A percentile compares a stretch with the other conserved stretches of the same genome.
Evolutionary conservation across 1,139 yeast genomes (phyloP).

Genomic region (Candida sp.): DNA sequence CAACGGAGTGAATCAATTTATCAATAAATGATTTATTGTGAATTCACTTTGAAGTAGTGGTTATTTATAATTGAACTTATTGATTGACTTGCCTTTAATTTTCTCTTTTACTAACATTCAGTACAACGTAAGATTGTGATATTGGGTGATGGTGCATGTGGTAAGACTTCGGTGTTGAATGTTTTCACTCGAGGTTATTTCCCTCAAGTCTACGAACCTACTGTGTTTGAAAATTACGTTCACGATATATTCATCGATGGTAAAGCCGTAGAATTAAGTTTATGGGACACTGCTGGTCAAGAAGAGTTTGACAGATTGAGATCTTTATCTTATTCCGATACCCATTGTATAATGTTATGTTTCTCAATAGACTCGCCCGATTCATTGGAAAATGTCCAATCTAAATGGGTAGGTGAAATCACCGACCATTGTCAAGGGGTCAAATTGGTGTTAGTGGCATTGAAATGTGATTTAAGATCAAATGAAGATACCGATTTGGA

Average conservation of each 20-base stretch:
- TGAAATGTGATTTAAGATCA: conserved; percentile 88
- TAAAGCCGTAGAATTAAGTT: conserved; percentile 84
- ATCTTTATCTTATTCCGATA: conserved; percentile 87
- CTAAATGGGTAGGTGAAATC: conserved; percentile 94
- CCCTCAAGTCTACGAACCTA: conserved; percentile 98
- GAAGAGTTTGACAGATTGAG: conserved; percentile 95
- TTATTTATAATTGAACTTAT: too few relatives aligned
- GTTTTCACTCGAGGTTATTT: conserved; percentile 97
- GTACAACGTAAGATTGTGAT: conserved; percentile 92
- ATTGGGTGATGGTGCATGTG: conserved; percentile 93
- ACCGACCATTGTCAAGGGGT: conserved; percentile 98
- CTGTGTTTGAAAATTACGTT: conserved; percentile 96
- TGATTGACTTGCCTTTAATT: too few relatives aligned
- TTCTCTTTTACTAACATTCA: conserved; percentile 7
- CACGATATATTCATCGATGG: conserved; percentile 97
- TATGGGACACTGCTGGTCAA: conserved; percentile 99
- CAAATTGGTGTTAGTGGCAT: conserved; percentile 86
- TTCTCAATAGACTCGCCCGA: conserved; percentile 93
- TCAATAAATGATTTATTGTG: too few relatives aligned
- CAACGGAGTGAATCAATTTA: too few relatives aligned
- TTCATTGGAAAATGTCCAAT: conserved; percentile 91
- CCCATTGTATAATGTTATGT: conserved; percentile 96
- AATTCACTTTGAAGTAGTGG: too few relatives aligned
- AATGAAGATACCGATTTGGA: conserved; percentile 31
- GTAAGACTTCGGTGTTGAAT: conserved; percentile 59